Conservation (phyloP, 169 alveolate species). For the Theileria luwenshuni region DNA sequence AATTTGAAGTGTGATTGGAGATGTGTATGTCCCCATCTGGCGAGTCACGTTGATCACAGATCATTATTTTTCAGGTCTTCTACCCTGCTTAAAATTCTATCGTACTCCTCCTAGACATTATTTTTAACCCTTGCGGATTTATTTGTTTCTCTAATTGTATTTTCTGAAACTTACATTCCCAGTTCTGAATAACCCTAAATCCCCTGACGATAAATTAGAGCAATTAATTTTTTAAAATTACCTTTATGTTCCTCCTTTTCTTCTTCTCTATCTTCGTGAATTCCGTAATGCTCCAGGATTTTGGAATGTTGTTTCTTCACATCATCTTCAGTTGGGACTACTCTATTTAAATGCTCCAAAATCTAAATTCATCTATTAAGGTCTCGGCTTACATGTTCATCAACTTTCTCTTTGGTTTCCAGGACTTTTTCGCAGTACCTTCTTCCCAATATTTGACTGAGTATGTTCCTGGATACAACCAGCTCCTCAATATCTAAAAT, state of each 20-base stretch:
- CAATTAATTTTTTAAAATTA: not conserved
- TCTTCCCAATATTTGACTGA: slow-evolving; percentile 18
- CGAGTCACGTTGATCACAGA: slow-evolving; percentile 19
- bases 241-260: not conserved
- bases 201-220: not conserved
- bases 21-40: slow-evolving; percentile 27
- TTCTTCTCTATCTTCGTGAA: not conserved
- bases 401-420: not conserved
- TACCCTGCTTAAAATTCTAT: slow-evolving; percentile 20
- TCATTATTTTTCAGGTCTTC: not conserved
- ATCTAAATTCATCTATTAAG: too few species aligned
- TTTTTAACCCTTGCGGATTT: too few species aligned
- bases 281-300: not conserved
- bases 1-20: too few species aligned
- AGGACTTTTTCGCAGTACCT: slow-evolving; percentile 7
- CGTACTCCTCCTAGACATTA: slow-evolving; percentile 8
- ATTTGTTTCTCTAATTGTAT: not conserved
- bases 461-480: not conserved
- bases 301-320: not conserved
- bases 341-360: not conserved
- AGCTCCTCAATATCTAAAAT: slow-evolving; percentile 4
- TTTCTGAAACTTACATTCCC: slow-evolving; percentile 9
- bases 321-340: not conserved
- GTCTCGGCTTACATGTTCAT: not conserved
- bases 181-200: not conserved